Base-by-base conservation (phyloP, 495 filamentous ascomycete species). In the Aspergillus mulundensis region DNA sequence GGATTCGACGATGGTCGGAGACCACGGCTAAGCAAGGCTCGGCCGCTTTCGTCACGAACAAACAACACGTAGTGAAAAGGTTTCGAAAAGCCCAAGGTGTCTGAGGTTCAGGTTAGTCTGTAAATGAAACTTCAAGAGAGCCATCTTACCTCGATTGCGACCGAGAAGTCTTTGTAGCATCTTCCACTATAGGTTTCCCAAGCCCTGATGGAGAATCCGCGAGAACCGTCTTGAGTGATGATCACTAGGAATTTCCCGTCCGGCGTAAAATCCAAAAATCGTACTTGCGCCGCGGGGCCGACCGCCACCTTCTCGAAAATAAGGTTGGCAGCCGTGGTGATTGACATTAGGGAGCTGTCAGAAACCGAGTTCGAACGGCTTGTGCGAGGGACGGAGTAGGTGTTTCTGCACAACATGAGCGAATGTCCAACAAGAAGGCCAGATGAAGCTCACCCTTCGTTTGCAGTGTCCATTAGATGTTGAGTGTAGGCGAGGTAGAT, bases 321-420 rank as follows among this genome's bases (percentile, higher is more conserved):
- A 23, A 56, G 25, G 30, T 56, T 59, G 12, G 43, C 48, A 12
- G 47, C 57, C 6, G 28, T 42, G 1, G 32, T 43, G 4, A 44
- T 21, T 11, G 46, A 49, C 4, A 51, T 45, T 0, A 49, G 40
- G 7, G 50, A 53, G 8, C 43, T 36, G 3, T 46, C 40, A 1
- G 61, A 63, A 5, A 55, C 44, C 1, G 61, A 63, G 20, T 51
- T 54, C 1, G 61, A 56, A 7, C 56, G 41, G 43, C 53, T 63
- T 1, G 56, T 56, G 7, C 49, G 40, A 0, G 50, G 45, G 15
- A 56, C 7, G 7, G 38, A 23, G 20, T 28, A 47, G 11, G 8
- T 45, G 44, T 48, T 41, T 16, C 34, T 53, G 19, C 11, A n/a
- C 7, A 3, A 1, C 12, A 30, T 52, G 5, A 56, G 48, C 20